Percentiles rank a stretch among this genome's conserved stretches.
phyloP scores from a whole-genome alignment of 2,329 filamentous ascomycete species.

The Xylariomycetidae sp. region DNA sequence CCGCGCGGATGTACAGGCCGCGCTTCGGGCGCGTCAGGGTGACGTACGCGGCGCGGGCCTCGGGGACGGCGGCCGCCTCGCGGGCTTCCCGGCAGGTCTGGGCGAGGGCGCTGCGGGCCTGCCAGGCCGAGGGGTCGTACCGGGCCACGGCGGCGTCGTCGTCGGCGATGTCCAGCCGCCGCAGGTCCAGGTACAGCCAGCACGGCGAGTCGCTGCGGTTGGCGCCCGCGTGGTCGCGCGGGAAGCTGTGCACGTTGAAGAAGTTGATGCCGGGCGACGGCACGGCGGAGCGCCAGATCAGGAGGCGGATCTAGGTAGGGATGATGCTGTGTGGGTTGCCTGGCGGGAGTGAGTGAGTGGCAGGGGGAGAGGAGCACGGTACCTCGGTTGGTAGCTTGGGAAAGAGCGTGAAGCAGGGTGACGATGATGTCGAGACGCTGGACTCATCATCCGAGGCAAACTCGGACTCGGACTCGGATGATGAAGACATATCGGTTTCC shows the following conservation, averaged over 20 bases:
- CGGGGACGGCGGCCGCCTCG: constrained; percentile 15
- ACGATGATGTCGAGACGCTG: too few species aligned
- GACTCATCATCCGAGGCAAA: too few species aligned
- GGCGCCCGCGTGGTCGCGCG: constrained; percentile 22
- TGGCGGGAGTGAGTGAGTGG: neutral
- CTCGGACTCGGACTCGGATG: too few species aligned
- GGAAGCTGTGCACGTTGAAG: constrained; percentile 29
- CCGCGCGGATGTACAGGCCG: constrained; percentile 23
- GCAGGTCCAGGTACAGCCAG: constrained; percentile 24
- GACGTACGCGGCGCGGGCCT: constrained; percentile 7
- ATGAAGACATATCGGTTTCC: too few species aligned
- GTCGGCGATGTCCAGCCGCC: constrained; percentile 21
- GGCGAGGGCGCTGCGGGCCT: constrained; percentile 17
- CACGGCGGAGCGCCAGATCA: constrained; percentile 22
- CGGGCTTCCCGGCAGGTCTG: constrained; percentile 23
- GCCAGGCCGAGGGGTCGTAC: constrained; percentile 27
- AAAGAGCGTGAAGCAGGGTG: neutral
- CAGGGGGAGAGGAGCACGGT: neutral
- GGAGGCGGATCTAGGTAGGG: constrained; percentile 23
- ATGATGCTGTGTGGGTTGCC: constrained; percentile 14
- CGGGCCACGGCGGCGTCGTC: constrained; percentile 17
- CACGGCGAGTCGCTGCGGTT: constrained; percentile 24
- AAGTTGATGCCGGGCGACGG: constrained; percentile 26
- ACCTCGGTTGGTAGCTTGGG: neutral
- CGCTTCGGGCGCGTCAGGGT: constrained; percentile 21